Percentiles rank a stretch among this genome's conserved stretches.
Evolutionary conservation across 441 rosid species (phyloP).

Genomic region (Bocquillonia castaneifolia): DNA sequence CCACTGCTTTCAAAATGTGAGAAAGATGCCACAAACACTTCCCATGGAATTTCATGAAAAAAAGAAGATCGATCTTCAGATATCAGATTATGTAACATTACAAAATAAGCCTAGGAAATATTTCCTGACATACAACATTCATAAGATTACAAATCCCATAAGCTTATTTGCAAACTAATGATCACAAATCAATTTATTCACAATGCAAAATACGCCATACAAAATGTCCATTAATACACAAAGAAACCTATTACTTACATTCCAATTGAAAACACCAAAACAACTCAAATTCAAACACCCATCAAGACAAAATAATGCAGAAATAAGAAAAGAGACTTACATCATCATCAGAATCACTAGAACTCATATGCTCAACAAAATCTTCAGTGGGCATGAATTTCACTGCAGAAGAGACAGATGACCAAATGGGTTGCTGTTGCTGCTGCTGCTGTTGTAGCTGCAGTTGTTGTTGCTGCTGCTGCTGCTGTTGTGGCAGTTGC

Average conservation of each 20-base stretch:
- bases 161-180: not conserved
- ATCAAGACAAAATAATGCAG: not conserved
- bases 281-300: not conserved
- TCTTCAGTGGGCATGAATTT: constrained; percentile 42
- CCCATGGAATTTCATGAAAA: not conserved
- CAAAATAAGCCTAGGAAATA: not conserved
- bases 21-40: not conserved
- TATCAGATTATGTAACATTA: not conserved
- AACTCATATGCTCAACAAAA: constrained; percentile 43
- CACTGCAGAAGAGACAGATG: constrained; percentile 44
- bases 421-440: constrained; percentile 41
- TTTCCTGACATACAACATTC: not conserved
- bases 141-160: not conserved
- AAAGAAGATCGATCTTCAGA: not conserved
- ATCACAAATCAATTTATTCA: not conserved
- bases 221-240: not conserved
- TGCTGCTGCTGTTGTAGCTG: constrained; percentile 30
- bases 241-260: no score
- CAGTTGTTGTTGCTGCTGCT: constrained; percentile 31
- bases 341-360: constrained; percentile 89
- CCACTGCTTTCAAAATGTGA: not conserved
- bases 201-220: not conserved
- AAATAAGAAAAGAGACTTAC: constrained; percentile 11
- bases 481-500: constrained; percentile 23
- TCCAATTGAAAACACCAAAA: not conserved